Evolutionary conservation across 1,284 basidiomycete species (phyloP).

Genomic region (Peniophora sp.): DNA sequence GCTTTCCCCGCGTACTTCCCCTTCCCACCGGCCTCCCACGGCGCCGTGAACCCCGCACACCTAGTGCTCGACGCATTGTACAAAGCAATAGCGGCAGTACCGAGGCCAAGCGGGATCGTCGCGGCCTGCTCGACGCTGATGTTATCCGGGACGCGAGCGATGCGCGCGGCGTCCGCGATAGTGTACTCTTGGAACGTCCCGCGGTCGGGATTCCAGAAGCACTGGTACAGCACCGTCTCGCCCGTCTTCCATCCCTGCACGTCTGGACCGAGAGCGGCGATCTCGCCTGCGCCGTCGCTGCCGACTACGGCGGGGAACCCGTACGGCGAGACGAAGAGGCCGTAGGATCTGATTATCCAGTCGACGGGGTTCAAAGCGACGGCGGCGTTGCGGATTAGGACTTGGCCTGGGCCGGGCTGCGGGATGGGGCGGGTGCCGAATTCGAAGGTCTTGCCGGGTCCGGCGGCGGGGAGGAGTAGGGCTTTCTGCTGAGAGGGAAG

Average conservation of each 20-base stretch:
- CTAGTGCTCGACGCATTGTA: constrained; percentile 9
- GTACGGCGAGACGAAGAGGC: constrained; percentile 12
- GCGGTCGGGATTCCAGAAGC: constrained; percentile 10
- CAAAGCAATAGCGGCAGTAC: constrained; percentile 19
- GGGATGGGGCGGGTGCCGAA: constrained; percentile 12
- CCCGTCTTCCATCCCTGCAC: constrained; percentile 32
- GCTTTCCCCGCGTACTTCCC: constrained; percentile 21
- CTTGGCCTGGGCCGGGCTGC: constrained; percentile 19
- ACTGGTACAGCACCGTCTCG: constrained; percentile 34
- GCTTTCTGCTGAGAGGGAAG: constrained; percentile 19
- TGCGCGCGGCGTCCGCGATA: constrained; percentile 20
- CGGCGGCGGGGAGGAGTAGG: constrained; percentile 9
- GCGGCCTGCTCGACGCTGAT: constrained; percentile 23
- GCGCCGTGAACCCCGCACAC: not conserved
- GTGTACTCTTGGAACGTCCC: constrained; percentile 27
- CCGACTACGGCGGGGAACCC: constrained; percentile 31
- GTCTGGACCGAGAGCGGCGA: constrained; percentile 36
- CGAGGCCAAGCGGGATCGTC: constrained; percentile 20
- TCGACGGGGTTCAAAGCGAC: constrained; percentile 30
- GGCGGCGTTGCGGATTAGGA: constrained; percentile 26
- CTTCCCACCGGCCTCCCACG: constrained; percentile 16
- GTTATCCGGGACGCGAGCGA: constrained; percentile 19
- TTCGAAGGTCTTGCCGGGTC: constrained; percentile 7
- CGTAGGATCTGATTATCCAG: constrained; percentile 27
- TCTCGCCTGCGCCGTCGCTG: constrained; percentile 42